Conservation (phyloP, 176 grass and related monocot species). For the Tillandsia leiboldiana region DNA sequence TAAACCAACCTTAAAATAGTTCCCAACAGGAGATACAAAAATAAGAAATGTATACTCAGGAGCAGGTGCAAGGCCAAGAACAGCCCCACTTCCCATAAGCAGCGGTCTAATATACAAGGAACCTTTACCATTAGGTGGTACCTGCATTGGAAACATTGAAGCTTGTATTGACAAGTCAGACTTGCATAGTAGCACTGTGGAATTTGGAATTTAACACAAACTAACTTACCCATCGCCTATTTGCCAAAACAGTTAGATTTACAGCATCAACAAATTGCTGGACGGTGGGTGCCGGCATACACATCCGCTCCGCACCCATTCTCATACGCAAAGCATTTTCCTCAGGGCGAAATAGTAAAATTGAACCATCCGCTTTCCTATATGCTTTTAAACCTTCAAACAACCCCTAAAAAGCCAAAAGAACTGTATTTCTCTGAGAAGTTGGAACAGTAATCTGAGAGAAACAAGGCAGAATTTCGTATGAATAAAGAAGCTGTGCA, state of each 20-base stretch:
- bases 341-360: conserved; percentile 82
- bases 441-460: background rate
- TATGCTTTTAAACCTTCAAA: conserved; percentile 92
- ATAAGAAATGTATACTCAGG: conserved; percentile 92
- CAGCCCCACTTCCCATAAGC: conserved; percentile 73
- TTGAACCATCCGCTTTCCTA: conserved; percentile 58
- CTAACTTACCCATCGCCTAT: conserved; percentile 66
- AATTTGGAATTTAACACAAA: conserved; percentile 36
- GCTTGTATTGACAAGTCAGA: background rate
- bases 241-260: conserved; percentile 77
- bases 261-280: conserved; percentile 81
- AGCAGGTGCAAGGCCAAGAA: conserved; percentile 89
- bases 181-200: conserved; percentile 18
- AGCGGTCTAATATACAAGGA: conserved; percentile 87
- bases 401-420: conserved; percentile 44
- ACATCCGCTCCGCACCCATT: conserved; percentile 77
- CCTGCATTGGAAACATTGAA: conserved; percentile 19
- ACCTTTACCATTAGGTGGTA: conserved; percentile 87
- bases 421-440: background rate
- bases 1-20: conserved; percentile 82
- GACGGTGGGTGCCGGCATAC: conserved; percentile 71
- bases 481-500: background rate
- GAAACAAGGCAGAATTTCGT: background rate
- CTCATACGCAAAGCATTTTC: conserved; percentile 86
- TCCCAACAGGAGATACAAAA: conserved; percentile 92